phyloP scores from a whole-genome alignment of 2,329 filamentous ascomycete genomes.

The Elsinoe perseae region DNA sequence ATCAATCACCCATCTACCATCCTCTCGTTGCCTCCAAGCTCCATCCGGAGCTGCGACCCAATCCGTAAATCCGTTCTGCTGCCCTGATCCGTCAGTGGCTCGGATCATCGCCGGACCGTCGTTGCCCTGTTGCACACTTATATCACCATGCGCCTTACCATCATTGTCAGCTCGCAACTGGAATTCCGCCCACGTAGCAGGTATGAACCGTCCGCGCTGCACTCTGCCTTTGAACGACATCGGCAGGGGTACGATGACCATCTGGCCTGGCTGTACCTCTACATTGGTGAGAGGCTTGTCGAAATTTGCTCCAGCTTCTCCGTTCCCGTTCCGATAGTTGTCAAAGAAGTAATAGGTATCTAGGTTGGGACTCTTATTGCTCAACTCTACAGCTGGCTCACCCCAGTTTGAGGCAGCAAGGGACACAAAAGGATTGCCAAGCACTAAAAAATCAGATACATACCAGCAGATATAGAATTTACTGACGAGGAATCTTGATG shows the following conservation, averaged over 20 bases:
- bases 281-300: conserved; percentile 33
- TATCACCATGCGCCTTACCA: conserved; percentile 33
- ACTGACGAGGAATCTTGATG: conserved; percentile 4
- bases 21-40: conserved; percentile 29
- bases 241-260: conserved; percentile 28
- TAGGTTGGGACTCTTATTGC: conserved; percentile 30
- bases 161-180: conserved; percentile 34
- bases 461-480: no score
- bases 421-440: no score
- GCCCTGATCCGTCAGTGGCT: conserved; percentile 32
- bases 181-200: conserved; percentile 37
- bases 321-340: conserved; percentile 38
- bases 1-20: conserved; percentile 29
- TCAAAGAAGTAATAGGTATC: conserved; percentile 36
- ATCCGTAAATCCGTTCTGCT: conserved; percentile 22
- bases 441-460: no score
- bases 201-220: conserved; percentile 32
- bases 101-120: conserved; percentile 34
- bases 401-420: no score
- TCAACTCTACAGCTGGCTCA: conserved; percentile 32
- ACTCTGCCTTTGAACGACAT: conserved; percentile 33
- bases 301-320: conserved; percentile 35
- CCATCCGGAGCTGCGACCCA: conserved; percentile 29
- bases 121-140: conserved; percentile 33
- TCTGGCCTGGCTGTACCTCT: conserved; percentile 27